Evolutionary conservation across 495 filamentous ascomycete genomes (phyloP).

Genomic region (Niebla homalea): DNA sequence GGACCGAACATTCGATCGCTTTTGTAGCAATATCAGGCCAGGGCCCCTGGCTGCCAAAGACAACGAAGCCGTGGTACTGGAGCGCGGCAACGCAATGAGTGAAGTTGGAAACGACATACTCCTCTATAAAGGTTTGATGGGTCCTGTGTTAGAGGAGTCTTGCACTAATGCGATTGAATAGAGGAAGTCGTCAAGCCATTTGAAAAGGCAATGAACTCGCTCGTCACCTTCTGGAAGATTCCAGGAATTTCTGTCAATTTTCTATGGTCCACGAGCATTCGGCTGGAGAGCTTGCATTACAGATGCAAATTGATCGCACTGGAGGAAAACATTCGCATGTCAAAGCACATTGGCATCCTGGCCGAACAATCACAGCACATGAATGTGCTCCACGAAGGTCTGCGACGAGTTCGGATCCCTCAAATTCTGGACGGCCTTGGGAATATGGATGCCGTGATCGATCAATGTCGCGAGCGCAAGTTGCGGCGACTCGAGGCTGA

Average conservation of each 20-base stretch:
- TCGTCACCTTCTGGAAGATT: conserved; percentile 1
- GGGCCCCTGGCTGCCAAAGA: conserved; percentile 11
- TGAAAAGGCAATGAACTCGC: conserved; percentile 4
- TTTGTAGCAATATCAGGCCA: conserved; percentile 5
- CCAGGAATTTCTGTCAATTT: neutral
- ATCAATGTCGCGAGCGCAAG: neutral
- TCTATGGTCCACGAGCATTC: conserved; percentile 3
- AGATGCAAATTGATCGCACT: conserved; percentile 10
- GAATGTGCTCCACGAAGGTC: conserved; percentile 1
- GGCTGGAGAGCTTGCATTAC: conserved; percentile 9
- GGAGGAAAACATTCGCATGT: conserved; percentile 11
- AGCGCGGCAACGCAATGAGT: conserved; percentile 7
- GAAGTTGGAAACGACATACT: conserved; percentile 3
- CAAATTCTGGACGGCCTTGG: neutral
- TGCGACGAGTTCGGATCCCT: neutral
- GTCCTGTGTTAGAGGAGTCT: too few species aligned
- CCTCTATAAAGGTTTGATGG: conserved; percentile 9
- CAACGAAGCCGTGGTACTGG: conserved; percentile 7
- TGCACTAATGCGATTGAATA: neutral
- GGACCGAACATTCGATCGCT: conserved; percentile 3
- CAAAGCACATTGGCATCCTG: neutral
- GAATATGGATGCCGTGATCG: conserved; percentile 1
- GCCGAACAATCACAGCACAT: conserved; percentile 4
- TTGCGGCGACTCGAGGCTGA: conserved; percentile 16
- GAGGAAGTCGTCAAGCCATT: conserved; percentile 9